Conservation (phyloP, 805 yeast genomes). For the Monosporozyma yasuniensis region DNA sequence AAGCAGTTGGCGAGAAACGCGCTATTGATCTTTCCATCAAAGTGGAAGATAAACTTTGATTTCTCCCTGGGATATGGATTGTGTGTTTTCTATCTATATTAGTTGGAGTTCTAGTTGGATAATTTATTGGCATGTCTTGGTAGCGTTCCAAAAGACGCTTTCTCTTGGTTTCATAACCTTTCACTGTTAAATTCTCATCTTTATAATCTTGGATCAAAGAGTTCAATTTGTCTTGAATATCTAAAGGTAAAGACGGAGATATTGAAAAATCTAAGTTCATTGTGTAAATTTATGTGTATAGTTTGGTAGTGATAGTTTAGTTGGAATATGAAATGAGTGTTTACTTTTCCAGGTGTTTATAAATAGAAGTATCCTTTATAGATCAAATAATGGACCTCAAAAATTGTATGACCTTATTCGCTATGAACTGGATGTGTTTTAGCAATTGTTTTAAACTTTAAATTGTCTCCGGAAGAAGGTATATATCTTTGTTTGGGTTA, state of each 20-base stretch:
- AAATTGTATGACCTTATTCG: no score
- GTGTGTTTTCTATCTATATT: constrained; percentile 7
- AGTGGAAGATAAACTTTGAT: constrained; percentile 12
- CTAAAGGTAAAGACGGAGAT: constrained; percentile 35
- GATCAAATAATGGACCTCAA: no score
- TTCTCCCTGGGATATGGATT: constrained; percentile 13
- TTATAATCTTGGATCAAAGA: constrained; percentile 42
- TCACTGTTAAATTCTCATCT: constrained; percentile 66
- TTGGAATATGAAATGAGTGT: not conserved
- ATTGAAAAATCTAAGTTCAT: constrained; percentile 39
- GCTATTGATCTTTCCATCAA: not conserved
- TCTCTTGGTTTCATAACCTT: constrained; percentile 59
- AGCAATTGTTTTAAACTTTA: no score
- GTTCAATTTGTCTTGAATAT: constrained; percentile 31
- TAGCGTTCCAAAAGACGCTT: constrained; percentile 15
- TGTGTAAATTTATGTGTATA: not conserved
- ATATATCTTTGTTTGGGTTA: no score
- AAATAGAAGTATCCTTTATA: not conserved
- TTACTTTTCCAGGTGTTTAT: not conserved
- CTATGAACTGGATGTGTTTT: no score
- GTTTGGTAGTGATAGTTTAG: not conserved
- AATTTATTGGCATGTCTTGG: not conserved
- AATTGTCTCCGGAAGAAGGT: no score
- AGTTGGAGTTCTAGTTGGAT: constrained; percentile 2
- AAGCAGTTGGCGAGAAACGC: not conserved